Conservation (phyloP, 2,329 filamentous ascomycete genomes). For the Talaromyces sp. region DNA sequence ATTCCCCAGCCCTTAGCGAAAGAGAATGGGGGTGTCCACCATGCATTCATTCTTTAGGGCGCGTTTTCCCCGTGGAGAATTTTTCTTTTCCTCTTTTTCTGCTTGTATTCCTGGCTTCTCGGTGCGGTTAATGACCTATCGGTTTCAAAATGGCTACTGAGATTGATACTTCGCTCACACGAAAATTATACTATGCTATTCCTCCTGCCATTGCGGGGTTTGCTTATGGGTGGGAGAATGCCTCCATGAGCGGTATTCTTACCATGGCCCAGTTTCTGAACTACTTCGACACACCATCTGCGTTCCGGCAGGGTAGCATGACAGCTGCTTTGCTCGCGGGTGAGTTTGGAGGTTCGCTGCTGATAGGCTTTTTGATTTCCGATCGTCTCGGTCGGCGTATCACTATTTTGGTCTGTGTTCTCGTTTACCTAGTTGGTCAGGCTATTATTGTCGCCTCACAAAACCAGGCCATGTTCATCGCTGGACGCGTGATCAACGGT, state of each 20-base stretch:
- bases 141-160: conserved; percentile 1
- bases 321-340: not conserved
- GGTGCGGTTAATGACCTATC: not conserved
- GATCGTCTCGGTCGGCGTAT: conserved; percentile 3
- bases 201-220: conserved; percentile 1
- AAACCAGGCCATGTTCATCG: conserved; percentile 2
- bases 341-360: not conserved
- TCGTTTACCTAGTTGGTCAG: not conserved
- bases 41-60: not conserved
- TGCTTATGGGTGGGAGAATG: conserved; percentile 4
- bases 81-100: not conserved
- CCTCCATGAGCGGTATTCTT: conserved; percentile 1
- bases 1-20: not conserved
- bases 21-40: not conserved
- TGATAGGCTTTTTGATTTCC: conserved; percentile 1
- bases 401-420: not conserved
- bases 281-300: conserved; percentile 1
- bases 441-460: conserved; percentile 3
- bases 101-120: not conserved
- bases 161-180: not conserved
- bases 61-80: not conserved
- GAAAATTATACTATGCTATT: conserved; percentile 2
- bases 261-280: conserved; percentile 2
- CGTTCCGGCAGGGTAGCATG: conserved; percentile 1
- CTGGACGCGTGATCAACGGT: conserved; percentile 1